Evolutionary conservation across 768 basidiomycete species (phyloP), one percentile per base, ranked within the genome.

Genomic region (Pleurotus giganteus): DNA sequence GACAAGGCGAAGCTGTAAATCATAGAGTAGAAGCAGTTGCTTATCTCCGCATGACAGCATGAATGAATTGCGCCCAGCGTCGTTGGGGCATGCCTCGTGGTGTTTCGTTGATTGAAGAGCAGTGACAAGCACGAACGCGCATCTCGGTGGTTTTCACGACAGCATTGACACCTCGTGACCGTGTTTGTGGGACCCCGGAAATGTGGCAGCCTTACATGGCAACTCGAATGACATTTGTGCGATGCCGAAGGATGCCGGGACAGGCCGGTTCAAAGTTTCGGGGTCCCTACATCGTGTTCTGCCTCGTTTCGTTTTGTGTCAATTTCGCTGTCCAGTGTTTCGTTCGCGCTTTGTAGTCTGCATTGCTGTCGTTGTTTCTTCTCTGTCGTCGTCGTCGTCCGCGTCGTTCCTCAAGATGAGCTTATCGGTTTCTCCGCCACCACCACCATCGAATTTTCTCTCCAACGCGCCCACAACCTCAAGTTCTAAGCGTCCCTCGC

Each of bases 1-100:
- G 19, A 29, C 15, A 73, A 71, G 61, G 65, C 75, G 8, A 79
- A 75, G 61, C 54, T 82, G 58, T 82, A 57, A 47, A 42, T 28
- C 29, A 59, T 27, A 15, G 29, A 26, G 24, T 26, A 32, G 57
- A 54, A 53, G 58, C 57, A n/a, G n/a, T n/a, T n/a, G n/a, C n/a
- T n/a, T 24, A 24, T 27, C 15, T 24, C 13, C 26, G 15, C 39
- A n/a, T 3, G n/a, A 2, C 39, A 41, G 39, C 39, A 41, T 21
- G n/a, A n/a, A n/a, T 17, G 7, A 41, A 41, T 17, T 17, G 23
- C 23, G 39, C 12, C 23, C 13, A 4, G 17, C 4, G 15, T 37
- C 12, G 34, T 37, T 11, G 15, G 19, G 15, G 24, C 26, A 15
- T 24, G 43, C 17, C 26, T n/a, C 46, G 46, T 31, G 46, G 24